Base-by-base conservation (phyloP, 2,329 filamentous ascomycete genomes). In the Domatiomyces globalis region DNA sequence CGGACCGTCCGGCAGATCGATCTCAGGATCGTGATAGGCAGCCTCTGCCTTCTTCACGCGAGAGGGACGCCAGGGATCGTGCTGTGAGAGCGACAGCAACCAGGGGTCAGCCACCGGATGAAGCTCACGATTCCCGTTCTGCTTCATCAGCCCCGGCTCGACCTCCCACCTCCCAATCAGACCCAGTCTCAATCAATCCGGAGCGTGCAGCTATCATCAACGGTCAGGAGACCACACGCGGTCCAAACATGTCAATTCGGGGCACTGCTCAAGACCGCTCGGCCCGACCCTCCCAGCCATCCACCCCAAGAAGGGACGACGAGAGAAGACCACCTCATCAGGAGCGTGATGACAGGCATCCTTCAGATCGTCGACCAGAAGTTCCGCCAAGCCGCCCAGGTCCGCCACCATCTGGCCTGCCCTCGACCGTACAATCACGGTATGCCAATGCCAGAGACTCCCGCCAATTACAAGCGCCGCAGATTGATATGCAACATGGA, bases 401-500 rank as follows among this genome's bases (percentile, higher is more conserved):
- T 22, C 19, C 48, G 18, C 22, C 52, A 5, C 36, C 51, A 5
- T 18, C 48, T 2, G 50, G 54, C 7, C 49, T 25, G 36, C 10
- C 49, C 9, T 18, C 36, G 27, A 25, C 49, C 5, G 36, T 49
- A 1, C 46, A 51, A 20, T 36, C 45, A 8, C 36, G 50, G 27
- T 42, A 52, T 2, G 19, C 53, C 1, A 36, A 18, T 54, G 48
- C 47, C 49, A 54, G 54, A 49, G 54, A 55, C 10, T 39, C 48
- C 4, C 48, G 56, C n/a, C 33, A 49, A 22, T 47, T 49, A 17
- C 51, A 55, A 51, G 55, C 54, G n/a, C 51, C 55, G 17, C 60
- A 61, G 6, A 53, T 62, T 20, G 68, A 77, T 57, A 63, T 70
- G 57, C 69, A 63, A 46, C 68, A 73, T 62, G 73, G 73, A 27